Evolutionary conservation across 2,329 filamentous ascomycete species (phyloP).

Genomic region (Cladosporium colombiae): DNA sequence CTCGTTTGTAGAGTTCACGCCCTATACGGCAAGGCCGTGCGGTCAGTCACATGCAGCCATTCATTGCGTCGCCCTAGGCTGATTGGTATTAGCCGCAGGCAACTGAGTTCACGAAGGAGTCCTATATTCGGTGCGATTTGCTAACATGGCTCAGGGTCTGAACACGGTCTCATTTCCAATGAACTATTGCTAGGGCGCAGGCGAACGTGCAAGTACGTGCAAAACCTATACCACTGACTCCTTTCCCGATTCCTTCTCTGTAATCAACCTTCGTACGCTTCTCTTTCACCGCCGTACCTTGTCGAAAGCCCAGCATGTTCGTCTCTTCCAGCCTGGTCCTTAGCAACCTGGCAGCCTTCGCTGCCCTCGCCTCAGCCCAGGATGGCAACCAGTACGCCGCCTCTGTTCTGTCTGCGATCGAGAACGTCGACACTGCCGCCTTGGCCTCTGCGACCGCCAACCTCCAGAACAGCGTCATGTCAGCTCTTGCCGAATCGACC

Average conservation of each 20-base stretch:
- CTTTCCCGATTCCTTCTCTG: not conserved
- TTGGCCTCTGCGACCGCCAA: not conserved
- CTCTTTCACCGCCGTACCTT: not conserved
- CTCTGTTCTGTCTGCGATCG: not conserved
- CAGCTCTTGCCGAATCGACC: not conserved
- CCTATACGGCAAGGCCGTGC: not conserved
- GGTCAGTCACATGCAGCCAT: not conserved
- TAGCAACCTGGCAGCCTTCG: not conserved
- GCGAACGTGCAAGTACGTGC: not conserved
- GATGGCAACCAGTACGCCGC: not conserved
- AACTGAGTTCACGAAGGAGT: not conserved
- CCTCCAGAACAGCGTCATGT: not conserved
- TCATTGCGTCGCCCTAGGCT: not conserved
- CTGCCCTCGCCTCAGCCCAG: slow-evolving; percentile 1
- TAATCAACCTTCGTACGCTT: not conserved
- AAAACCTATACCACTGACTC: not conserved
- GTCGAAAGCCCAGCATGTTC: not conserved
- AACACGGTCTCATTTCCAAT: not conserved
- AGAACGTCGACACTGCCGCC: not conserved
- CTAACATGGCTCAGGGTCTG: not conserved
- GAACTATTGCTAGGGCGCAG: not conserved
- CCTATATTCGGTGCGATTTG: not conserved
- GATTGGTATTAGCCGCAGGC: not conserved
- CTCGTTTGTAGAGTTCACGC: not conserved
- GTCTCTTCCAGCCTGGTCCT: not conserved